Percentiles rank a stretch among this genome's conserved stretches.
These are phyloP conservation scores for Ilex paraguariensis DNA, from an alignment of 305 asterid genomes.

Conservation along the genomic window DNA sequence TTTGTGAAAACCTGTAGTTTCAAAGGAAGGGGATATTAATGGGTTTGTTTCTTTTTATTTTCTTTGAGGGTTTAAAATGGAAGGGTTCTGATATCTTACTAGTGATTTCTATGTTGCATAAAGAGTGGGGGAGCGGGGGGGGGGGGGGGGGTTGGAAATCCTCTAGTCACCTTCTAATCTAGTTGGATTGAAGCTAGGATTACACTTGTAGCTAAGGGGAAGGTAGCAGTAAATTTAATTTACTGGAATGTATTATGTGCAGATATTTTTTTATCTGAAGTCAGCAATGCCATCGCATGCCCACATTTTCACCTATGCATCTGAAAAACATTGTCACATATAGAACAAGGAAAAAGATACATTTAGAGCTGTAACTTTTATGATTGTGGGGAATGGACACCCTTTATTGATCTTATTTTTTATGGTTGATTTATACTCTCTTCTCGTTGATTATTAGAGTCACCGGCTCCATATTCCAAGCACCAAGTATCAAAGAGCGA, in stretches of 20 bases:
- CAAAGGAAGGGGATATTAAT: too few relatives aligned
- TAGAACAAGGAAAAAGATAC: too few relatives aligned
- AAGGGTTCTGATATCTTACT: too few relatives aligned
- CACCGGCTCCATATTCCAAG: slow-evolving; percentile 28
- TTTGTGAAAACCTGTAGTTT: too few relatives aligned
- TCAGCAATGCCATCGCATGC: too few relatives aligned
- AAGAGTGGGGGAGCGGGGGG: not conserved
- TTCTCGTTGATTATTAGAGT: slow-evolving; percentile 32
- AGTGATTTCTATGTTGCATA: too few relatives aligned
- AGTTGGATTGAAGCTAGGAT: not conserved
- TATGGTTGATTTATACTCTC: not conserved
- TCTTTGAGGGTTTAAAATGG: too few relatives aligned
- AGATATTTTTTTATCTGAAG: too few relatives aligned
- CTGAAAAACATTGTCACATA: too few relatives aligned
- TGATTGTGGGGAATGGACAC: not conserved
- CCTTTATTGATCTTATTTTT: slow-evolving; percentile 1
- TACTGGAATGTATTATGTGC: not conserved
- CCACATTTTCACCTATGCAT: too few relatives aligned
- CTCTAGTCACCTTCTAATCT: not conserved
- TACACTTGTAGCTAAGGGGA: not conserved
- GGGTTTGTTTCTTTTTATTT: too few relatives aligned
- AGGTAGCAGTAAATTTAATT: not conserved
- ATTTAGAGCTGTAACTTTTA: too few relatives aligned
- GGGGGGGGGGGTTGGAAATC: not conserved
- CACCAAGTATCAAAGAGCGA: slow-evolving; percentile 27